Base-by-base conservation (phyloP, 148 eudicot genomes). In the Rhododendron kiyosumense region DNA sequence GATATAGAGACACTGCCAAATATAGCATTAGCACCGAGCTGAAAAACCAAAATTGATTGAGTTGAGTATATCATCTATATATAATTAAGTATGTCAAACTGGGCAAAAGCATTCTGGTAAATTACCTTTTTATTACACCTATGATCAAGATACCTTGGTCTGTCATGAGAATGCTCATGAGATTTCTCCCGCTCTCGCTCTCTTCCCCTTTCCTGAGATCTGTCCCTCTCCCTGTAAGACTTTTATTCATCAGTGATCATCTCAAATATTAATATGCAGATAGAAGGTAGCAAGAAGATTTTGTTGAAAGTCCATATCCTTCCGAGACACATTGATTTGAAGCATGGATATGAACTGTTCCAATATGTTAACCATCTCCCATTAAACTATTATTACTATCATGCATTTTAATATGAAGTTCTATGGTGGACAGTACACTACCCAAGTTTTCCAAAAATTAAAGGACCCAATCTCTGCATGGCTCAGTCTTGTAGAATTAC, bases 151-250 rank as follows among this genome's bases (percentile, higher is more conserved):
- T 97, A 98, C 88, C 95, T 94, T 71, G 95, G 90, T 85, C 90
- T 89, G 74, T 95, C 99, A 87, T 94, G 96, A 79, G 98, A 97
- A 28, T 89, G 90, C 90, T 95, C 98, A 63, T 92, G 96, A 80
- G 98, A 95, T 86, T 87, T 94, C 86, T 96, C 98, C 20, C 91
- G 90, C 52, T 93, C 95, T 85, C 87, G 89, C 30, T 92, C 99
- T 85, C 94, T 92, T 28, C 85, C 94, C 88, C 94, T 91, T 87
- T 97, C 99, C 86, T 94, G 95, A n/a, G 99, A 95, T 86, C 93
- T 97, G 85, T 96, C 99, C 91, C 97, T 92, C 46, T 95, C 98
- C 88, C 96, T 94, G 93, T 45, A 87, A 85, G 46, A 63, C 51
- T 85, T 80, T 52, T 84, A 48, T 83, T 83, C 51, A 78, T 54